phyloP scores from a whole-genome alignment of 2,329 filamentous ascomycete genomes.

The Neobulgaria alba region DNA sequence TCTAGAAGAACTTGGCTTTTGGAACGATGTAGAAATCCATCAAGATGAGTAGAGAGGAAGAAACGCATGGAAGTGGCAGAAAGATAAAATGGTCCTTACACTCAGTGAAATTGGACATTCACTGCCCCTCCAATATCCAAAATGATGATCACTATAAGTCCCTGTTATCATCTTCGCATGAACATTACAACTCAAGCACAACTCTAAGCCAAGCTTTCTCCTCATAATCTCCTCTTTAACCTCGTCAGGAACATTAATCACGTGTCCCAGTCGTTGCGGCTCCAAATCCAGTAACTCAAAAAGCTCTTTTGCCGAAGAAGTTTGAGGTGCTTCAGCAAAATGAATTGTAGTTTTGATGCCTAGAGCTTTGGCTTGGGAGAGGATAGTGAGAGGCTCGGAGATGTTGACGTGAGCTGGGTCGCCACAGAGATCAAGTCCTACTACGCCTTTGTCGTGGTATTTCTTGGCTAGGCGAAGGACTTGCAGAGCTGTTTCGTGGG shows the following conservation, averaged over 20 bases:
- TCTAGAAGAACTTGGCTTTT: too few species aligned
- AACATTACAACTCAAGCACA: slow-evolving; percentile 77
- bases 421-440: slow-evolving; percentile 73
- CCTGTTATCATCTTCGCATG: slow-evolving; percentile 64
- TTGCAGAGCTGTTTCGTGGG: slow-evolving; percentile 48
- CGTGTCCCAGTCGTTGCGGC: slow-evolving; percentile 67
- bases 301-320: slow-evolving; percentile 52
- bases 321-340: slow-evolving; percentile 62
- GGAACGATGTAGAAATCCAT: background rate
- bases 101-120: slow-evolving; percentile 56
- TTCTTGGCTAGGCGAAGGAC: slow-evolving; percentile 54
- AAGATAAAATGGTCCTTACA: slow-evolving; percentile 40
- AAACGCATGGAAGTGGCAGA: background rate
- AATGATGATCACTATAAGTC: slow-evolving; percentile 62
- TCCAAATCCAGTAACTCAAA: slow-evolving; percentile 53
- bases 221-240: slow-evolving; percentile 47
- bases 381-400: slow-evolving; percentile 48
- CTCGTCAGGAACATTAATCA: slow-evolving; percentile 60
- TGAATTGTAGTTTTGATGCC: slow-evolving; percentile 63
- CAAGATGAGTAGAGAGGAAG: slow-evolving; percentile 2
- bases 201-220: slow-evolving; percentile 56
- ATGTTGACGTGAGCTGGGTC: slow-evolving; percentile 59
- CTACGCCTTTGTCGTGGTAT: slow-evolving; percentile 47
- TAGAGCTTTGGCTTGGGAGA: slow-evolving; percentile 44
- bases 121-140: slow-evolving; percentile 60